These are phyloP conservation scores for Lactifluus echinatus DNA, from an alignment of 768 basidiomycete genomes.

Conservation along the genomic window DNA sequence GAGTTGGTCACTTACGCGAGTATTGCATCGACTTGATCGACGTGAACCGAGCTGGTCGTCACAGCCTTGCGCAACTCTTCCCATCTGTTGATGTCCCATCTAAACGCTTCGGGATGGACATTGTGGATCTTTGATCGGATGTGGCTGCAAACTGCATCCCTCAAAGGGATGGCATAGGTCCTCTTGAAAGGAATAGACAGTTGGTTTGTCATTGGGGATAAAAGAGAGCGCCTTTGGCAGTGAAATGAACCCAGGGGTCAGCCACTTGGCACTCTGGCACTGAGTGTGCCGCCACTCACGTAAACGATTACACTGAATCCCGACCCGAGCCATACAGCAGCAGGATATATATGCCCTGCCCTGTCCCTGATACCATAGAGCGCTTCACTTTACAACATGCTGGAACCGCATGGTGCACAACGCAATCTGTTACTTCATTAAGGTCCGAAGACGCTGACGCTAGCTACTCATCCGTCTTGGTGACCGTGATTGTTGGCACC, in stretches of 20 bases:
- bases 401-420: neutral
- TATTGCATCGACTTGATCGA: conserved; percentile 43
- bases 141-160: conserved; percentile 49
- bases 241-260: too few relatives aligned
- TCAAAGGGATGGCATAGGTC: conserved; percentile 48
- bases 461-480: neutral
- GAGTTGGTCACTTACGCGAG: conserved; percentile 44
- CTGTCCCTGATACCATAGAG: too few relatives aligned
- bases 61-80: conserved; percentile 53
- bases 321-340: too few relatives aligned
- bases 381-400: neutral
- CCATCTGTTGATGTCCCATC: conserved; percentile 66
- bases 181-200: conserved; percentile 68
- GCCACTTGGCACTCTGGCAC: too few relatives aligned
- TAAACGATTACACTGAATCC: too few relatives aligned
- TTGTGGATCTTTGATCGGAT: conserved; percentile 54
- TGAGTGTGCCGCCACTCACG: too few relatives aligned
- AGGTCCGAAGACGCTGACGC: neutral
- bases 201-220: conserved; percentile 60
- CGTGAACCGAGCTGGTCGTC: conserved; percentile 42
- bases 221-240: too few relatives aligned
- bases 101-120: conserved; percentile 80
- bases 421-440: neutral
- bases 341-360: too few relatives aligned
- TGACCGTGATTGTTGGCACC: neutral